Evolutionary conservation across 1,139 yeast species (phyloP).

Genomic region (Kluyveromyces sp.): DNA sequence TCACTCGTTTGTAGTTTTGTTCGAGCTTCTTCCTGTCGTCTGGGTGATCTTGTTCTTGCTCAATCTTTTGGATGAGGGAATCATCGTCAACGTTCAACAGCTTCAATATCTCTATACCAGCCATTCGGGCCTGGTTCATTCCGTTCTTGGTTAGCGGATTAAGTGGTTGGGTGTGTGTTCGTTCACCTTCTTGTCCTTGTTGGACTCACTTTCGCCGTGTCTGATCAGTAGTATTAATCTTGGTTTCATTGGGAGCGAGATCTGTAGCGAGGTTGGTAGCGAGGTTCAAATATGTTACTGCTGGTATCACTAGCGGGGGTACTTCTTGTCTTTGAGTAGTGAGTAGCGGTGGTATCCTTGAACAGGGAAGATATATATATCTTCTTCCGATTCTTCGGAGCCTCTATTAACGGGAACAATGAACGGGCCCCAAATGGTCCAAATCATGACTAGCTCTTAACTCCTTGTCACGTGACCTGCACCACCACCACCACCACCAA

Average conservation of each 20-base stretch:
- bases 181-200: conserved; percentile 74
- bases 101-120: conserved; percentile 53
- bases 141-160: conserved; percentile 65
- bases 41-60: conserved; percentile 14
- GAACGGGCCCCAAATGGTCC: too few relatives aligned
- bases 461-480: too few relatives aligned
- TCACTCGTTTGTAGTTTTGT: conserved; percentile 12
- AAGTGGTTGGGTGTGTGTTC: conserved; percentile 69
- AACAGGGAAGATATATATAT: too few relatives aligned
- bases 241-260: conserved; percentile 14
- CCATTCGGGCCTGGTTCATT: conserved; percentile 55
- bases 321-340: too few relatives aligned
- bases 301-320: too few relatives aligned
- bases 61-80: conserved; percentile 18
- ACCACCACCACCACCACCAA: too few relatives aligned
- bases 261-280: too few relatives aligned
- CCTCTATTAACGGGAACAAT: too few relatives aligned
- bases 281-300: too few relatives aligned
- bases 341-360: too few relatives aligned
- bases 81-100: conserved; percentile 46
- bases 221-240: conserved; percentile 68
- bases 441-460: too few relatives aligned
- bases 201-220: conserved; percentile 90
- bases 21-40: conserved; percentile 10
- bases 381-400: too few relatives aligned